phyloP scores from a whole-genome alignment of 1,284 basidiomycete species.

The Ustilago sp. region DNA sequence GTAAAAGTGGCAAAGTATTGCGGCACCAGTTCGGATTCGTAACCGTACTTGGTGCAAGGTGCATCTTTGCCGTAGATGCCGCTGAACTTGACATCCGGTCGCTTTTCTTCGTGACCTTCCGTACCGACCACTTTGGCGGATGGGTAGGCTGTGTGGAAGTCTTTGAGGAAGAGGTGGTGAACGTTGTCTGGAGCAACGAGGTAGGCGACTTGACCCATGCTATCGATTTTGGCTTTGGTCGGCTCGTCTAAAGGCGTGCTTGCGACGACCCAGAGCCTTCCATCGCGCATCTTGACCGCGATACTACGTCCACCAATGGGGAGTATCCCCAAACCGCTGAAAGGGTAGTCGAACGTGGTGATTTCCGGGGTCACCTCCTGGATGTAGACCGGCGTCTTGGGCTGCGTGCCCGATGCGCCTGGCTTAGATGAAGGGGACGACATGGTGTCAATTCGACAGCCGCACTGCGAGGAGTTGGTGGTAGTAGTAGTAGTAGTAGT shows the following conservation, averaged over 20 bases:
- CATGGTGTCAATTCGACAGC: slow-evolving; percentile 38
- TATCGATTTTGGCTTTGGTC: slow-evolving; percentile 79
- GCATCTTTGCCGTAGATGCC: slow-evolving; percentile 61
- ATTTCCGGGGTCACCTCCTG: slow-evolving; percentile 52
- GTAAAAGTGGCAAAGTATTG: slow-evolving; percentile 81
- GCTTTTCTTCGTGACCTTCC: slow-evolving; percentile 70
- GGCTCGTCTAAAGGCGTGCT: slow-evolving; percentile 80
- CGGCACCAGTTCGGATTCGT: slow-evolving; percentile 51
- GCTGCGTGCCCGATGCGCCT: slow-evolving; percentile 26
- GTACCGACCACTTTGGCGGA: slow-evolving; percentile 71
- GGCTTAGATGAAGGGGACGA: slow-evolving; percentile 15
- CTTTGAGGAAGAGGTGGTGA: slow-evolving; percentile 71
- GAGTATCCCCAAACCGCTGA: slow-evolving; percentile 65
- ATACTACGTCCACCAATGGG: slow-evolving; percentile 71
- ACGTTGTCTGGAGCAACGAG: slow-evolving; percentile 72
- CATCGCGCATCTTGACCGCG: slow-evolving; percentile 79
- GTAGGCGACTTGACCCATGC: slow-evolving; percentile 78
- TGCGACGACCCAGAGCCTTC: slow-evolving; percentile 81
- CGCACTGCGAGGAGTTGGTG: slow-evolving; percentile 12
- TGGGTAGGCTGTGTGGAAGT: slow-evolving; percentile 58
- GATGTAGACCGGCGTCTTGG: slow-evolving; percentile 47
- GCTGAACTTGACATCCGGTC: slow-evolving; percentile 71
- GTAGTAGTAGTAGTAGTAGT: neutral
- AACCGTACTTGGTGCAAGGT: slow-evolving; percentile 48
- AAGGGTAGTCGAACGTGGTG: slow-evolving; percentile 68